Evolutionary conservation across 345 rosid genomes (phyloP).

Genomic region (Lepidium aucheri): DNA sequence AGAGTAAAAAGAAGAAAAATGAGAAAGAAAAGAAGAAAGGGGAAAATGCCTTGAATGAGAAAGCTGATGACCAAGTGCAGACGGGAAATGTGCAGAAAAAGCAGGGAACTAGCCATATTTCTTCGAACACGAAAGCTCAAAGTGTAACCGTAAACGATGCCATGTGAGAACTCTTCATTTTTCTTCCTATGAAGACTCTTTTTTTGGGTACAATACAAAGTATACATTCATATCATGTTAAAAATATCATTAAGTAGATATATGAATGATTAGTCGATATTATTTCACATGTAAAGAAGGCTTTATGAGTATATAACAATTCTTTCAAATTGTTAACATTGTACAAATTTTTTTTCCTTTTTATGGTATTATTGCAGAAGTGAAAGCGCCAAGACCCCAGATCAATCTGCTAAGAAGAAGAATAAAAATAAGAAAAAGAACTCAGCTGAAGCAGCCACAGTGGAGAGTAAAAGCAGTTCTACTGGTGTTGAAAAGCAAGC

Average conservation of each 20-base stretch:
- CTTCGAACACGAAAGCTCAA: conserved; percentile 10
- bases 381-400: conserved; percentile 26
- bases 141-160: conserved; percentile 17
- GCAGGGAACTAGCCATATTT: conserved; percentile 29
- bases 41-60: conserved; percentile 16
- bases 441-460: conserved; percentile 39
- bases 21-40: conserved; percentile 36
- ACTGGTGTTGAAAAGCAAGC: conserved; percentile 22
- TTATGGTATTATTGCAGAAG: conserved; percentile 10
- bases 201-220: neutral
- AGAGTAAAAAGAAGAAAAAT: conserved; percentile 52
- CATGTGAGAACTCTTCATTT: conserved; percentile 32
- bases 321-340: neutral
- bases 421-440: conserved; percentile 62
- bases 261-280: neutral
- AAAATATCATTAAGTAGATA: neutral
- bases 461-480: conserved; percentile 24
- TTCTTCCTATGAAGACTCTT: neutral
- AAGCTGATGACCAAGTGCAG: conserved; percentile 3
- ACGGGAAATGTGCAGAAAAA: conserved; percentile 30
- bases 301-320: neutral
- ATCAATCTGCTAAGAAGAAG: conserved; percentile 42
- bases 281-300: neutral
- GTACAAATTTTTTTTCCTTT: neutral
- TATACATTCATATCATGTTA: neutral